Conservation (phyloP, 2,329 filamentous ascomycete species). For the Arachnomyces sp. region DNA sequence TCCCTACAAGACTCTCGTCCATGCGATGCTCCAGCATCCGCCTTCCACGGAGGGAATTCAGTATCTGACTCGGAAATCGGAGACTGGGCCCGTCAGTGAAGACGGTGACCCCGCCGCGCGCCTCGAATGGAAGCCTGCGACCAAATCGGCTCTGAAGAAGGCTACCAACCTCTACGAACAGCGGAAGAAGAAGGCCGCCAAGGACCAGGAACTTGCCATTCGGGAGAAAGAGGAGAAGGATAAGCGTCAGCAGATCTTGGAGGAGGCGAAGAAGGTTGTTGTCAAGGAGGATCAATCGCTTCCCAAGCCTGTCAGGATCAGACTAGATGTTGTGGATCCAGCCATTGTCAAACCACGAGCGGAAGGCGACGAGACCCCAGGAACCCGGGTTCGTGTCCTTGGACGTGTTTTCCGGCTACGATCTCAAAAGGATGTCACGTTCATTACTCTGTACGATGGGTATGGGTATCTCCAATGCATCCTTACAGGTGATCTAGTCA, state of each 20-base stretch:
- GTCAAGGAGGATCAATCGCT: constrained; percentile 63
- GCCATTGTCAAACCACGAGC: constrained; percentile 48
- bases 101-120: constrained; percentile 57
- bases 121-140: constrained; percentile 68
- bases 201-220: constrained; percentile 64
- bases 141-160: constrained; percentile 81
- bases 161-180: constrained; percentile 64
- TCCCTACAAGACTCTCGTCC: constrained; percentile 73
- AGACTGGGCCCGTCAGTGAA: constrained; percentile 51
- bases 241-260: constrained; percentile 61
- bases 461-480: constrained; percentile 81
- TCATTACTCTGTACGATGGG: constrained; percentile 78
- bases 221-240: constrained; percentile 65
- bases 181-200: constrained; percentile 76
- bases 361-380: constrained; percentile 41
- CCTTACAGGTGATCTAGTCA: constrained; percentile 69
- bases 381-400: constrained; percentile 67
- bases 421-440: constrained; percentile 74
- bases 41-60: constrained; percentile 46
- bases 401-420: constrained; percentile 77
- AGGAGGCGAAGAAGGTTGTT: constrained; percentile 73
- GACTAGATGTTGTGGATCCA: constrained; percentile 62
- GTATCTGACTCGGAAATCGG: constrained; percentile 62
- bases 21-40: constrained; percentile 65
- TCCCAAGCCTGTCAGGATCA: constrained; percentile 66